phyloP scores from a whole-genome alignment of 257 asterid species.

The Agastache rugosa region DNA sequence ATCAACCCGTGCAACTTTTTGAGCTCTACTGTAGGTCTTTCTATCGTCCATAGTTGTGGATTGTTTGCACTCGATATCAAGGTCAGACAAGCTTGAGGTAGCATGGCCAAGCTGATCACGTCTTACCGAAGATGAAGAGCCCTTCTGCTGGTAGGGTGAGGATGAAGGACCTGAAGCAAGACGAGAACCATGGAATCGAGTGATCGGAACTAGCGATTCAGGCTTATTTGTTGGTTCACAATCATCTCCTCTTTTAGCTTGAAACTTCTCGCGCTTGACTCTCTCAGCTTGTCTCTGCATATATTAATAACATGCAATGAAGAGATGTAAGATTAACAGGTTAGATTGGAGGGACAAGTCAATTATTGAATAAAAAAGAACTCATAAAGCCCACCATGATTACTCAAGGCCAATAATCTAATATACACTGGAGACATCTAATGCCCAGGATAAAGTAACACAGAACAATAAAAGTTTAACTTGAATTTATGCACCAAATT shows the following conservation, averaged over 20 bases:
- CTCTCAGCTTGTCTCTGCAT: constrained; percentile 91
- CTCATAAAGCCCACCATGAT: constrained; percentile 9
- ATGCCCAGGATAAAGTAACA: no score
- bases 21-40: constrained; percentile 46
- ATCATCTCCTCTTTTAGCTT: constrained; percentile 86
- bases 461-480: no score
- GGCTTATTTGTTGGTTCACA: constrained; percentile 73
- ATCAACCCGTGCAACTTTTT: constrained; percentile 65
- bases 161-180: constrained; percentile 92
- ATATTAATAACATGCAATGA: constrained; percentile 21
- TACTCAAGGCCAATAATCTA: neutral
- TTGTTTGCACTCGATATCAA: constrained; percentile 49
- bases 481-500: no score
- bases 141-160: constrained; percentile 73
- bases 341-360: constrained; percentile 16
- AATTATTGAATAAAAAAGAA: neutral
- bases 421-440: no score
- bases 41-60: constrained; percentile 46
- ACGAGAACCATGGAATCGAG: constrained; percentile 90
- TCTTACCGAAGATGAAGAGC: constrained; percentile 39
- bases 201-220: constrained; percentile 80
- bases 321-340: constrained; percentile 10
- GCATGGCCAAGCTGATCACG: constrained; percentile 58
- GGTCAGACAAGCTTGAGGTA: constrained; percentile 55
- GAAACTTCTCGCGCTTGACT: constrained; percentile 79